Conservation (phyloP, 2,329 filamentous ascomycete species). For the Sarocladiaceae sp. region DNA sequence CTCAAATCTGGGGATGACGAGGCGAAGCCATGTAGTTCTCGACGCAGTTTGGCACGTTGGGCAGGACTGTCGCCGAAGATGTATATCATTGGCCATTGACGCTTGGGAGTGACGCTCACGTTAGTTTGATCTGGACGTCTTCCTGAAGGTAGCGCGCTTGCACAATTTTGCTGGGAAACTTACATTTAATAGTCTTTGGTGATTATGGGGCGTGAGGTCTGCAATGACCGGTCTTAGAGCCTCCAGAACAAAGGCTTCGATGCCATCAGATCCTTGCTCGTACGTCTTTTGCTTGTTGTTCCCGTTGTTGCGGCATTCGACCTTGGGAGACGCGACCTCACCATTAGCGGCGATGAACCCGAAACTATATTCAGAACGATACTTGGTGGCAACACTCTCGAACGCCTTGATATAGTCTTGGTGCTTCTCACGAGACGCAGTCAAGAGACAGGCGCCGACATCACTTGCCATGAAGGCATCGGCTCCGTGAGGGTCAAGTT, state of each 20-base stretch:
- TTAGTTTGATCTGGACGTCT: not conserved
- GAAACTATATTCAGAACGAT: slow-evolving; percentile 1
- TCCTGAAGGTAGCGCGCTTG: not conserved
- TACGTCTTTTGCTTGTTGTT: not conserved
- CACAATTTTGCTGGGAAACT: not conserved
- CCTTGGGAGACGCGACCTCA: not conserved
- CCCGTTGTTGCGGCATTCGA: not conserved
- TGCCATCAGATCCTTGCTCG: not conserved
- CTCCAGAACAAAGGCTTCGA: slow-evolving; percentile 1
- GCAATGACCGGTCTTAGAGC: not conserved
- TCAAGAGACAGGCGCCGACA: not conserved
- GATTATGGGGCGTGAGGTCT: not conserved
- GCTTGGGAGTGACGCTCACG: not conserved
- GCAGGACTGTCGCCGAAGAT: not conserved
- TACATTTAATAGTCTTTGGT: slow-evolving; percentile 1
- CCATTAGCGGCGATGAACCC: not conserved
- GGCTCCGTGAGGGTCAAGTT: not conserved
- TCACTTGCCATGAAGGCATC: not conserved
- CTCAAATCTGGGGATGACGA: slow-evolving; percentile 2
- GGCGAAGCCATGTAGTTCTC: not conserved
- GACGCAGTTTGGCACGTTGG: not conserved
- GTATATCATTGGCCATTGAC: slow-evolving; percentile 8
- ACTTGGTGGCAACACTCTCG: not conserved
- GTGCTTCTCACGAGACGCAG: not conserved
- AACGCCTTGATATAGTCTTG: not conserved